Base-by-base conservation (phyloP, 1,139 yeast species). In the Petasospora fabianii region DNA sequence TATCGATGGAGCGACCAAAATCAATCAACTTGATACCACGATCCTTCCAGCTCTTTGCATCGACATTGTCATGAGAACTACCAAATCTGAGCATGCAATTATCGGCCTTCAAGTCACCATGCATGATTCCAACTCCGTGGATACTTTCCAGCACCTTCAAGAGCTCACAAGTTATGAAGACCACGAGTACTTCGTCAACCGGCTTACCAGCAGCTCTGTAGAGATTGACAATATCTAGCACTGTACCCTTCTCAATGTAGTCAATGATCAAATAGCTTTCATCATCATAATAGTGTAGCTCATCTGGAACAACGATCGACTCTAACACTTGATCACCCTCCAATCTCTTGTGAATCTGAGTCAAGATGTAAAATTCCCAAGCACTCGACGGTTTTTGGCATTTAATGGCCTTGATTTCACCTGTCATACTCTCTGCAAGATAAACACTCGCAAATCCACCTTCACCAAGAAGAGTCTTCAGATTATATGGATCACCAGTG, bases 61-160 rank as follows among this genome's bases (percentile, higher is more conserved):
- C 22, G 11, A 20, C 58, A 11, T 35, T 30, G 6, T 53, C 51
- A 41, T 30, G 20, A n/a, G 46, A 51, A n/a, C 65, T 65, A 3
- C 34, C 34, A 30, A 85, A 69, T 30, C 84, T 62, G 0, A 87
- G 58, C 95, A 90, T 84, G 49, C 94, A 84, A 55, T 88, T 88
- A 47, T 86, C 96, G 0, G 96, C 84, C 54, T 84, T 85, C 42
- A 88, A 61, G 57, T 87, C 95, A 1, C 96, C 95, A 62, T 90
- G 97, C 13, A 90, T 66, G 1, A 88, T 76, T 0, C 82, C 81
- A 11, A 73, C 64, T 1, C 62, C 58, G 54, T 90, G 97, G 21
- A 90, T 60, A 1, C 67, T 59, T 49, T 83, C 87, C 2, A 86
- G 62, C 0, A 76, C 66, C 38, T 76, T 71, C 35, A 86, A 57